These are phyloP conservation scores for Melaleuca quinquenervia DNA, from an alignment of 345 rosid genomes.

Conservation along the genomic window DNA sequence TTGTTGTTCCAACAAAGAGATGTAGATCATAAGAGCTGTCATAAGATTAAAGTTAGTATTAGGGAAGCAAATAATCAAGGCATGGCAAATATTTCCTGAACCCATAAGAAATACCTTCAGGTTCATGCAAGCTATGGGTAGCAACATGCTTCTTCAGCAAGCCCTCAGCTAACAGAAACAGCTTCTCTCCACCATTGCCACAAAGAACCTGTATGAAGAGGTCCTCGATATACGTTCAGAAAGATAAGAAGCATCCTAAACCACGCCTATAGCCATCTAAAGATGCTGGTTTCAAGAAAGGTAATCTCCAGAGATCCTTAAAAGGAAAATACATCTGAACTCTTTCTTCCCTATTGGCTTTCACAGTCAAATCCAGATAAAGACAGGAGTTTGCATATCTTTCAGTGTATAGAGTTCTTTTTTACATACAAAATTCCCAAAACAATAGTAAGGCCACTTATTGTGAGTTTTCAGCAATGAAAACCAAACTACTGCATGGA, in stretches of 20 bases:
- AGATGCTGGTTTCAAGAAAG: background rate
- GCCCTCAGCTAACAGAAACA: slow-evolving; percentile 80
- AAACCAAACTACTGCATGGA: background rate
- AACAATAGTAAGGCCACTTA: background rate
- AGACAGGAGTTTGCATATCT: background rate
- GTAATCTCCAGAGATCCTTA: background rate
- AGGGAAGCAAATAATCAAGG: background rate
- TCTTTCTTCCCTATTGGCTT: background rate
- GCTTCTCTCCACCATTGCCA: slow-evolving; percentile 79
- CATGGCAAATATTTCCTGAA: background rate
- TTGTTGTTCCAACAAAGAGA: slow-evolving; percentile 87
- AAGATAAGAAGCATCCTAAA: background rate
- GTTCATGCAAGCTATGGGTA: slow-evolving; percentile 92
- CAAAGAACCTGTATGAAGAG: slow-evolving; percentile 53
- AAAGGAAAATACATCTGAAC: background rate
- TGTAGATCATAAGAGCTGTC: slow-evolving; percentile 86
- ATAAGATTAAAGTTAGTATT: slow-evolving; percentile 5
- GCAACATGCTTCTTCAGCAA: slow-evolving; percentile 85
- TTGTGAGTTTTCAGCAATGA: background rate
- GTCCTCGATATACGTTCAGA: background rate
- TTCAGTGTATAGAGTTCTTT: background rate
- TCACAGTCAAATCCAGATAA: background rate
- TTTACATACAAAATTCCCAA: background rate
- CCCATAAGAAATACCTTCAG: slow-evolving; percentile 49
- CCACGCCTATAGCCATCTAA: background rate